phyloP scores from a whole-genome alignment of 176 grass and related monocot species.

The Canna indica region DNA sequence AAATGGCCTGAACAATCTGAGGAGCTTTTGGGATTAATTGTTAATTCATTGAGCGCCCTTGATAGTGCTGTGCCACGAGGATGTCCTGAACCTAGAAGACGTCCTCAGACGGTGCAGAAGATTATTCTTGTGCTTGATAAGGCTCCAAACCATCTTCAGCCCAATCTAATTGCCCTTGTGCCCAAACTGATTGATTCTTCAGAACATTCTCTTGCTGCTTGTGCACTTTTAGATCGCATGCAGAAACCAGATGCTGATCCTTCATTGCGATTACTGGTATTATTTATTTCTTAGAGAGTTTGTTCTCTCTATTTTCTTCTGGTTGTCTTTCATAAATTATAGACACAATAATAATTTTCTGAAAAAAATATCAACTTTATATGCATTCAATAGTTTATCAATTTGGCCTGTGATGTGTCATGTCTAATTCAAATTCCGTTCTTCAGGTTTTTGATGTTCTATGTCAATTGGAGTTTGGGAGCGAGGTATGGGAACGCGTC shows the following conservation, averaged over 20 bases:
- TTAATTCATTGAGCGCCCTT: slow-evolving; percentile 67
- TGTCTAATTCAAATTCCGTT: neutral
- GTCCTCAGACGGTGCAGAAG: slow-evolving; percentile 53
- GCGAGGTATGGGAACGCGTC: slow-evolving; percentile 53
- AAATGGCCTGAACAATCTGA: slow-evolving; percentile 86
- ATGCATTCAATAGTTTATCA: neutral
- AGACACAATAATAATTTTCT: slow-evolving; percentile 10
- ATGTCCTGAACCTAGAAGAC: slow-evolving; percentile 57
- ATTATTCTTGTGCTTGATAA: slow-evolving; percentile 75
- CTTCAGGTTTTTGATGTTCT: slow-evolving; percentile 68
- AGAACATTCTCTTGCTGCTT: slow-evolving; percentile 69
- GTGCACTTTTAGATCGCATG: slow-evolving; percentile 55
- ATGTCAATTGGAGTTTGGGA: slow-evolving; percentile 54
- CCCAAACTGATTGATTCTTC: slow-evolving; percentile 78
- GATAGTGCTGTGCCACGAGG: slow-evolving; percentile 67
- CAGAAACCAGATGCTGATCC: slow-evolving; percentile 47
- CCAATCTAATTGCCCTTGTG: slow-evolving; percentile 67
- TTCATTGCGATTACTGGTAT: slow-evolving; percentile 61
- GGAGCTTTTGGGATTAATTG: slow-evolving; percentile 78
- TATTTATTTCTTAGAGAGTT: slow-evolving; percentile 8
- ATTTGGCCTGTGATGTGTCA: neutral
- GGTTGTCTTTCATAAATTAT: slow-evolving; percentile 9
- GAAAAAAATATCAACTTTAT: neutral
- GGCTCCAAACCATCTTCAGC: slow-evolving; percentile 69
- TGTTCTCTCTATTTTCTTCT: slow-evolving; percentile 8